phyloP scores from a whole-genome alignment of 768 basidiomycete species.

The Collybiopsis confluens region DNA sequence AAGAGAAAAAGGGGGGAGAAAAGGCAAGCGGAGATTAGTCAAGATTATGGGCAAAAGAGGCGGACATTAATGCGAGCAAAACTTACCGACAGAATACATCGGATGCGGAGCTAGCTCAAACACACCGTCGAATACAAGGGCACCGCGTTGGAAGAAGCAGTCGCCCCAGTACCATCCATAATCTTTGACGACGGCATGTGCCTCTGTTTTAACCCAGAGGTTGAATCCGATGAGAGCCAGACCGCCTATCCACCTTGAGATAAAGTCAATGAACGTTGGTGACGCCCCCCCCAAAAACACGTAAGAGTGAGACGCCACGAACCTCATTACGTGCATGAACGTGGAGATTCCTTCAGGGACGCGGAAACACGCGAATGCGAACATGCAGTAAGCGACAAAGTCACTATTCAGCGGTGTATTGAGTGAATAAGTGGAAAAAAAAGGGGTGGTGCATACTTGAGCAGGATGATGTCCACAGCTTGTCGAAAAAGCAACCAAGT shows the following conservation, averaged over 20 bases:
- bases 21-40: constrained; percentile 2
- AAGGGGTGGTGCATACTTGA: not conserved
- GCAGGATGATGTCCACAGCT: constrained; percentile 74
- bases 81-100: constrained; percentile 86
- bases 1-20: not conserved
- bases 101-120: constrained; percentile 92
- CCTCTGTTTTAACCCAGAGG: constrained; percentile 97
- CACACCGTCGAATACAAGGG: constrained; percentile 94
- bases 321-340: constrained; percentile 76
- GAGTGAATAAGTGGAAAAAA: constrained; percentile 3
- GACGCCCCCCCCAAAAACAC: not conserved
- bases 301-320: constrained; percentile 8
- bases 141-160: constrained; percentile 88
- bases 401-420: constrained; percentile 48
- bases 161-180: constrained; percentile 99
- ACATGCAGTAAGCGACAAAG: constrained; percentile 92
- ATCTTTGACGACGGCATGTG: constrained; percentile 95
- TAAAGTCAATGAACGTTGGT: constrained; percentile 4
- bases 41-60: too few relatives aligned
- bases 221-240: constrained; percentile 87
- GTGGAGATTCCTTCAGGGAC: constrained; percentile 75
- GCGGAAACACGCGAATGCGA: constrained; percentile 89
- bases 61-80: too few relatives aligned
- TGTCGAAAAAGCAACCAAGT: constrained; percentile 96
- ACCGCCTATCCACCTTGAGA: constrained; percentile 79